A percentile compares a stretch with the other conserved stretches of the same genome.
These are phyloP conservation scores for Xerocomus brunneocitrinus DNA, from an alignment of 768 basidiomycete genomes.

Conservation along the genomic window DNA sequence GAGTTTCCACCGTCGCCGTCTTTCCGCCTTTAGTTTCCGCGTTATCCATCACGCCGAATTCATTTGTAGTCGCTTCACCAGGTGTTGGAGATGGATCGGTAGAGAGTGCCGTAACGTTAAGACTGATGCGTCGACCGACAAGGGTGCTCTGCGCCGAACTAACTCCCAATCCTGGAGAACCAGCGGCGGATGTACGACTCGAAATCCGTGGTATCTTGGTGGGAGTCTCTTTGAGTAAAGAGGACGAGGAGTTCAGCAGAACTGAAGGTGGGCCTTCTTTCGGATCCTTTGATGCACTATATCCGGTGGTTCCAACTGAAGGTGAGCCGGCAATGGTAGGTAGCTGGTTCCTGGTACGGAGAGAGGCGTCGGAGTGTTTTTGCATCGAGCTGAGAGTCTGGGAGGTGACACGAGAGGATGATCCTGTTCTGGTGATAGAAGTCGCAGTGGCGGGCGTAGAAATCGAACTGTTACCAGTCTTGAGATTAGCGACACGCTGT, in stretches of 20 bases:
- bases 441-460: conserved; percentile 38
- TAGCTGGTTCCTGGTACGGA: conserved; percentile 69
- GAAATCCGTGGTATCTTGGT: conserved; percentile 93
- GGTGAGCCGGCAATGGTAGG: conserved; percentile 95
- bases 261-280: conserved; percentile 56
- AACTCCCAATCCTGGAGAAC: conserved; percentile 65
- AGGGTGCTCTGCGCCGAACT: conserved; percentile 48
- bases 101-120: conserved; percentile 53
- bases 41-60: conserved; percentile 79
- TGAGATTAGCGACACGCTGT: conserved; percentile 80
- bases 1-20: conserved; percentile 27
- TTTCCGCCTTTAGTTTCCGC: conserved; percentile 48
- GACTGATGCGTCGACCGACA: conserved; percentile 62
- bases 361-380: conserved; percentile 79
- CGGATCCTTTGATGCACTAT: conserved; percentile 48
- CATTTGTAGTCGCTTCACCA: conserved; percentile 48
- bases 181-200: conserved; percentile 71
- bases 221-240: conserved; percentile 74
- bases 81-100: conserved; percentile 60
- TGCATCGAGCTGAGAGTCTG: conserved; percentile 86
- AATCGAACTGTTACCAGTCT: conserved; percentile 45
- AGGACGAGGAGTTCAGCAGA: conserved; percentile 46
- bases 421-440: conserved; percentile 39
- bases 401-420: conserved; percentile 64
- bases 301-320: conserved; percentile 66